These are phyloP conservation scores for Acidiella bohemica DNA, from an alignment of 495 filamentous ascomycete genomes.

Conservation along the genomic window DNA sequence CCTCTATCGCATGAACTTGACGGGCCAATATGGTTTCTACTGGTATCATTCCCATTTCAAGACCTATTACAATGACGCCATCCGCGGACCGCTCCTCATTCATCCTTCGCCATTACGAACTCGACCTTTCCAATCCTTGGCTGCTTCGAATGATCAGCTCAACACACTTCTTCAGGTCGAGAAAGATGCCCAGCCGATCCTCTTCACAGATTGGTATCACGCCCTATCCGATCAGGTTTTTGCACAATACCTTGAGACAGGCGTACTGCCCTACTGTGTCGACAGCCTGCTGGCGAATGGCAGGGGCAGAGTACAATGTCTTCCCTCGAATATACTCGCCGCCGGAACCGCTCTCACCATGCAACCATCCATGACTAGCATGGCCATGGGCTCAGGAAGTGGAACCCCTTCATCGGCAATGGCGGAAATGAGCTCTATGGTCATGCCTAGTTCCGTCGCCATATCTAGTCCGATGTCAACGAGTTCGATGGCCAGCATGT, in stretches of 20 bases:
- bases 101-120: slow-evolving; percentile 5
- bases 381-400: neutral
- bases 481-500: neutral
- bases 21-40: slow-evolving; percentile 6
- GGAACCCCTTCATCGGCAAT: too few relatives aligned
- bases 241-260: slow-evolving; percentile 11
- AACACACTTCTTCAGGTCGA: slow-evolving; percentile 12
- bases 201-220: slow-evolving; percentile 38
- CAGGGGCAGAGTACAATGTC: slow-evolving; percentile 13
- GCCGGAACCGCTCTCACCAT: slow-evolving; percentile 9
- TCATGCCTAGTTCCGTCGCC: too few relatives aligned
- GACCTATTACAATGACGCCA: slow-evolving; percentile 5
- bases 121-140: slow-evolving; percentile 14
- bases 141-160: slow-evolving; percentile 1
- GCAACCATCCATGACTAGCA: neutral
- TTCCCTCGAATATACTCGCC: slow-evolving; percentile 9
- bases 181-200: slow-evolving; percentile 18
- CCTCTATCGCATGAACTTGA: slow-evolving; percentile 4
- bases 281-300: slow-evolving; percentile 20
- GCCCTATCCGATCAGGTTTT: slow-evolving; percentile 8
- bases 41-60: slow-evolving; percentile 9
- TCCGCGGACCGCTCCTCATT: slow-evolving; percentile 9
- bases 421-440: too few relatives aligned
- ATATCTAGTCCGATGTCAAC: too few relatives aligned
- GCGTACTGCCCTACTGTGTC: slow-evolving; percentile 13